phyloP scores from a whole-genome alignment of 768 basidiomycete genomes.

The Phanerochaete carnosa region DNA sequence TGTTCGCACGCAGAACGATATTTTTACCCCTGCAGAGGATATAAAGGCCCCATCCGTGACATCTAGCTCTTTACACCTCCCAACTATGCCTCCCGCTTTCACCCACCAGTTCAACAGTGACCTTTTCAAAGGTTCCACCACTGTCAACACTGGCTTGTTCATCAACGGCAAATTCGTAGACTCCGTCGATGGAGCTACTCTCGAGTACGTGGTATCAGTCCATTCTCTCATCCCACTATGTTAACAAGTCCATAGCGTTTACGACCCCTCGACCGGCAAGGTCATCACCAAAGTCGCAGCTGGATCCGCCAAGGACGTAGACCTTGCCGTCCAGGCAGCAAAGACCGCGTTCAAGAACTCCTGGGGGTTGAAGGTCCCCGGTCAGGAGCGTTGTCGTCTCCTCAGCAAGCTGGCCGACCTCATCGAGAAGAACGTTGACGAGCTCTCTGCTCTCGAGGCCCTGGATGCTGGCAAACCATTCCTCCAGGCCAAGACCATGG shows the following conservation, averaged over 20 bases:
- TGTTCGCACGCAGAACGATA: background rate
- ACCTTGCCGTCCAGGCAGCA: conserved; percentile 41
- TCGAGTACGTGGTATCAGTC: conserved; percentile 10
- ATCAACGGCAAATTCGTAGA: conserved; percentile 35
- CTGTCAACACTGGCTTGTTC: conserved; percentile 36
- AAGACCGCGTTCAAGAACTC: conserved; percentile 34
- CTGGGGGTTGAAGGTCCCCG: conserved; percentile 52
- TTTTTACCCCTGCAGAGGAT: background rate
- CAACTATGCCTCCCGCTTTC: conserved; percentile 17
- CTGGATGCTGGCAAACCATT: conserved; percentile 56
- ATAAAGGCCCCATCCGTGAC: background rate
- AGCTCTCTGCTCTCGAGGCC: conserved; percentile 51
- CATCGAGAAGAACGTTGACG: conserved; percentile 44
- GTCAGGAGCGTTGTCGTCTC: conserved; percentile 35
- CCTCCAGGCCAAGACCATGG: conserved; percentile 39
- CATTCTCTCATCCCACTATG: background rate
- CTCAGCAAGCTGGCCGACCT: conserved; percentile 50
- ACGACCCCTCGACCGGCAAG: conserved; percentile 34
- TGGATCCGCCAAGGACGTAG: conserved; percentile 40
- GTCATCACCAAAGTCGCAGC: conserved; percentile 31
- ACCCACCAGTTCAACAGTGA: conserved; percentile 23
- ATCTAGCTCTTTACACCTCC: background rate
- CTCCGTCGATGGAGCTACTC: conserved; percentile 7
- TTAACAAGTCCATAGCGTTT: conserved; percentile 35
- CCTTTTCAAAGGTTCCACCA: conserved; percentile 23